Evolutionary conservation across 371 early-diverging fungal species (phyloP).

Genomic region (Lichtheimia ornata): DNA sequence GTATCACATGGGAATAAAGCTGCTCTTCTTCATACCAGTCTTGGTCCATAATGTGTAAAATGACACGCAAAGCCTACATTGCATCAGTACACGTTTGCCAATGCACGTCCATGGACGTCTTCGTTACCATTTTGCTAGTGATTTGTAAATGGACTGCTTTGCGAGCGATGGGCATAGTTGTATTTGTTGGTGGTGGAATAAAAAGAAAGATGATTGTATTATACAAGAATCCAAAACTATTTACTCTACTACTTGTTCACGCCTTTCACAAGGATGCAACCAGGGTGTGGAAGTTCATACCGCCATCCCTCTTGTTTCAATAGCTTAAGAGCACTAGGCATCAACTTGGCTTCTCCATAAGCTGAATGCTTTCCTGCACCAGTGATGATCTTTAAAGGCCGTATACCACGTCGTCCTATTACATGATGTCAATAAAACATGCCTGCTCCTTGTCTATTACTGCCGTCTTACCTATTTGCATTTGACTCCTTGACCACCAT

Average conservation of each 20-base stretch:
- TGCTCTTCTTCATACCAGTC: too few species aligned
- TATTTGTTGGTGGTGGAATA: too few species aligned
- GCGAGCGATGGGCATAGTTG: too few species aligned
- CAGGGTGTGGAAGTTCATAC: conserved; percentile 54
- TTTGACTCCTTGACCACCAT: conserved; percentile 63
- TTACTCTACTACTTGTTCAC: conserved; percentile 3
- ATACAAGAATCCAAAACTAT: too few species aligned
- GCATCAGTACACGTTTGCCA: too few species aligned
- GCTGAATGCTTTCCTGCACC: conserved; percentile 68
- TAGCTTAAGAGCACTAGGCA: conserved; percentile 53
- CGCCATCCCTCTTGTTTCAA: conserved; percentile 60
- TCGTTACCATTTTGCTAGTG: too few species aligned
- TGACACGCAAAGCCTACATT: too few species aligned
- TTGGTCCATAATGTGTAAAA: too few species aligned
- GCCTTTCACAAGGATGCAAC: conserved; percentile 47
- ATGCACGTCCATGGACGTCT: too few species aligned
- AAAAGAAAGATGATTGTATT: too few species aligned
- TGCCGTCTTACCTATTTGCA: conserved; percentile 37
- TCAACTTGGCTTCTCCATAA: conserved; percentile 55
- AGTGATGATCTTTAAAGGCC: conserved; percentile 64
- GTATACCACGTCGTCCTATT: conserved; percentile 33
- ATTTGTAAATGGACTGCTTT: too few species aligned
- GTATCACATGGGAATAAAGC: too few species aligned
- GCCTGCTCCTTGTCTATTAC: background rate
- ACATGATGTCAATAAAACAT: background rate